These are phyloP conservation scores for Jackrogersella minutella DNA, from an alignment of 495 filamentous ascomycete species.

Conservation along the genomic window DNA sequence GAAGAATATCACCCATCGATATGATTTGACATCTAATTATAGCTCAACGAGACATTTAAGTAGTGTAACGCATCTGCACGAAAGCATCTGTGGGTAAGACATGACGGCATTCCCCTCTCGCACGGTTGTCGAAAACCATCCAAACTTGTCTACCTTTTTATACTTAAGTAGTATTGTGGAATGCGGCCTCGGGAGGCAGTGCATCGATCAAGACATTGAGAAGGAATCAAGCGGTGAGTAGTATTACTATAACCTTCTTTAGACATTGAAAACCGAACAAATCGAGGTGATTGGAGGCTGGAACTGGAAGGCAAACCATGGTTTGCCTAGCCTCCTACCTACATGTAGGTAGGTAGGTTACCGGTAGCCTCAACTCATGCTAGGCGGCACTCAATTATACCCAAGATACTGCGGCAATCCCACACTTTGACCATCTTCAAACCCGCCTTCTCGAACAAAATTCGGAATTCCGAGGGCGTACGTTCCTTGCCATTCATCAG, in stretches of 20 bases:
- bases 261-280: conserved; percentile 6
- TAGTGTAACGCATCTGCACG: conserved; percentile 35
- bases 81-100: conserved; percentile 36
- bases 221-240: conserved; percentile 31
- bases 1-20: conserved; percentile 7
- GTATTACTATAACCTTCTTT: conserved; percentile 25
- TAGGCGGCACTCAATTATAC: conserved; percentile 36
- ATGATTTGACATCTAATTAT: conserved; percentile 38
- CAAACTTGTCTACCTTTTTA: conserved; percentile 9
- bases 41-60: conserved; percentile 33
- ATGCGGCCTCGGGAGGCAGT: conserved; percentile 24
- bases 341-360: not conserved
- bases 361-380: conserved; percentile 9
- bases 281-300: conserved; percentile 1
- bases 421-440: conserved; percentile 37
- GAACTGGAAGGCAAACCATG: not conserved
- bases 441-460: conserved; percentile 29
- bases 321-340: not conserved
- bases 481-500: conserved; percentile 52
- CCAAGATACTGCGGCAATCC: conserved; percentile 35
- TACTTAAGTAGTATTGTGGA: conserved; percentile 25
- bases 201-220: conserved; percentile 21
- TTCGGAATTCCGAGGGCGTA: conserved; percentile 48
- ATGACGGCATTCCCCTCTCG: conserved; percentile 17
- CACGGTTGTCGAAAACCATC: not conserved